Base-by-base conservation (phyloP, 352 stramenopile species). In the Phytophthora sp. region DNA sequence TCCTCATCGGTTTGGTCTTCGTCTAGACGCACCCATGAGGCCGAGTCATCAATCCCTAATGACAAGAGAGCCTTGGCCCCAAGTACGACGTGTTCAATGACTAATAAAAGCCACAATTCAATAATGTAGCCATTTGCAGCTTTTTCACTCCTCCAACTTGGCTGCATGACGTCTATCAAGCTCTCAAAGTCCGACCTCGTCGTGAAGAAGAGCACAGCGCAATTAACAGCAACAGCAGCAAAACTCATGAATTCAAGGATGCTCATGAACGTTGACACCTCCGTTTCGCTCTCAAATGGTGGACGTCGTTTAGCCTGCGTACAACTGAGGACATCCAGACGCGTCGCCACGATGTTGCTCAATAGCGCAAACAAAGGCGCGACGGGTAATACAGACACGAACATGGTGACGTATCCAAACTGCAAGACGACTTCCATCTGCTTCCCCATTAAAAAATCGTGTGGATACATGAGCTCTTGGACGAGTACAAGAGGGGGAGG, bases 331-430 rank as follows among this genome's bases (percentile, higher is more conserved):
- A 95, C 88, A 55, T 97, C 89, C 7, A 96, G 69, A 31, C 93
- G 82, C 53, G 90, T 93, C 51, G 96, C 93, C 56, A 98, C 67
- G 1, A 94, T 80, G 62, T 98, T 97, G 46, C 84, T 91, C 24
- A 95, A 41, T 41, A 96, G 76, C 21, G 91, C 91, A 53, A 98
- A 80, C 39, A 98, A 68, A 16, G 94, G 88, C 20, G 89, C 95
- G 15, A 93, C 63, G 0, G 94, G 94, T 55, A 98, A 90, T 38
- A 96, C 95, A 0, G 86, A 93, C 2, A 96, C 91, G 73, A 98
- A 98, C 74, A 98, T 89, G 30, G 93, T 98, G 38, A 98, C 85
- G 71, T 98, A 98, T 41, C 94, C 93, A 64, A 98, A 97, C 85
- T 91, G 83, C n/a, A 94, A 65, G 38, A 94, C 73, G 11, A 87